Evolutionary conservation across 176 grass and related monocot species (phyloP), one percentile per base, ranked within the genome.

Genomic region (Luzula sylvatica): DNA sequence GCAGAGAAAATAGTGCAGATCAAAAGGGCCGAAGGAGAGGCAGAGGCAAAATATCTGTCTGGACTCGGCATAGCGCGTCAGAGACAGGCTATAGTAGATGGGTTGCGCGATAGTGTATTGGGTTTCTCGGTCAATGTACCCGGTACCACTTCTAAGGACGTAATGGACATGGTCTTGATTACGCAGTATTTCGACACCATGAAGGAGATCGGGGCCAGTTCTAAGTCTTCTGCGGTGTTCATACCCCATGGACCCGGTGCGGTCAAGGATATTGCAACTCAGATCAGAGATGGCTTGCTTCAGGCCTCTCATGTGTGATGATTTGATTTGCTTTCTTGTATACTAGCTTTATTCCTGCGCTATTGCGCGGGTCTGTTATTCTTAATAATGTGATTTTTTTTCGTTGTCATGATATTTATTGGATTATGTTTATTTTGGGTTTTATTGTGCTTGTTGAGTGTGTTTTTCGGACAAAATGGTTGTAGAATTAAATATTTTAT

Each of bases 111-210:
- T 11, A 40, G 35, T 11, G 35, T 40, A 11, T 11, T 40, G 35
- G 35, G 7, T 11, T 40, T 40, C 35, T 40, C 35, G 11, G 35
- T 6, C 11, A 11, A 11, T 11, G 35, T 40, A 11, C 35, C 35
- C 11, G 35, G 81, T 4, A 93, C 81, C 8, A 77, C 77, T 4
- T 80, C 87, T 2, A 82, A 80, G 65, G 81, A 93, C 69, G 81
- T 86, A 13, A 93, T 93, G 81, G 87, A 93, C 61, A 93, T 86
- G 87, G 87, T 93, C 30, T 63, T 93, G 13, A 68, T 86, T 61
- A 93, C 87, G 1, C 81, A 86, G 32, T 93, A 93, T 52, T 93
- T 93, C 22, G 81, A 86, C 28, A 82, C 87, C 24, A 93, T 93
- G 87, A 93, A 93, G 52, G 87, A 93, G 30, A 82, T 93, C 0